Evolutionary conservation across 2,329 filamentous ascomycete species (phyloP), one percentile per base, ranked within the genome.

Genomic region (Lojkania enalia): DNA sequence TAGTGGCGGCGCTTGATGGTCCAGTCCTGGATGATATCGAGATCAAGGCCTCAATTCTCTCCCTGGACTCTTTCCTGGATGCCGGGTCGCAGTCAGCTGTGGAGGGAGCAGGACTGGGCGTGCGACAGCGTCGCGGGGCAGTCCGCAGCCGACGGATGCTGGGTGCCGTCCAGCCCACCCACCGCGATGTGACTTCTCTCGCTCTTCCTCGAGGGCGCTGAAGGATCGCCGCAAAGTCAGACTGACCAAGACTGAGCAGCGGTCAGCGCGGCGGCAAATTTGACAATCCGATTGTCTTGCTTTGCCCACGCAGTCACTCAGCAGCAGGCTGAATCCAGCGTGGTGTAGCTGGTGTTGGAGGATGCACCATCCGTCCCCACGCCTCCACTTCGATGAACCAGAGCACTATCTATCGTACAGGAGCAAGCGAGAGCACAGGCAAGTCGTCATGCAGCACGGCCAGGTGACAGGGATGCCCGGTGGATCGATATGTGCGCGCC

Each of bases 381-480:
- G 36, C 36, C 27, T 31, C 20, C 6, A 15, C 11, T 19, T 21
- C 25, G 19, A 6, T 19, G 14, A 32, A 18, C 27, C 5, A 31
- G 20, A 33, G 15, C 23, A 18, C 23, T 41, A 33, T 33, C 25
- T 29, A 21, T 19, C 11, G 7, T 35, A 9, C 7, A 9, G 29
- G 20, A 31, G 32, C 20, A 39, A 33, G 42, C 42, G 42, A 44
- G 21, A 12, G 41, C 20, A 23, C 23, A 25, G 29, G 21, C 19
- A 30, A 25, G 12, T 36, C 27, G 36, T 40, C 42, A 40, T 36
- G 42, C 42, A 27, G 13, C 21, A 5, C 21, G 3, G 33, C 31
- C 33, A 39, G 42, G n/a, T 39, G 42, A 39, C 42, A 39, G 19
- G 42, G 42, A 25, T 32, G 23, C 16, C 21, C 30, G 16, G 30